These are phyloP conservation scores for Cladosporium sp. DNA, from an alignment of 2,329 filamentous ascomycete genomes.

Conservation along the genomic window DNA sequence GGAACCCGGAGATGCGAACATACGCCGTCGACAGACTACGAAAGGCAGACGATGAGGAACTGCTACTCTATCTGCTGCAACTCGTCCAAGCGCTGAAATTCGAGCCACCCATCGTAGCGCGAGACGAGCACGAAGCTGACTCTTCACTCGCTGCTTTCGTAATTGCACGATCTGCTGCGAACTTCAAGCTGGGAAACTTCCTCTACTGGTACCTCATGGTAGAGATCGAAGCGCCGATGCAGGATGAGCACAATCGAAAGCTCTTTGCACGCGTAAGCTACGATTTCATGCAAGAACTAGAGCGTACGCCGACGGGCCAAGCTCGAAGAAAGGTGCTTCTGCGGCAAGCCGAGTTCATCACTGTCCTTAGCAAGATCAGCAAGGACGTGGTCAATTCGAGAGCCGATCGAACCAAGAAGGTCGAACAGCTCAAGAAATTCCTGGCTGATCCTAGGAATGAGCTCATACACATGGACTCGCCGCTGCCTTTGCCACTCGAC, in stretches of 20 bases:
- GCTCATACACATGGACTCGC: conserved; percentile 76
- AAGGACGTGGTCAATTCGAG: conserved; percentile 81
- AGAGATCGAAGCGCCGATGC: conserved; percentile 70
- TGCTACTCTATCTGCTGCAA: conserved; percentile 88
- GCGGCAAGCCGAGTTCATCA: conserved; percentile 85
- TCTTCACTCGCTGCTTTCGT: conserved; percentile 88
- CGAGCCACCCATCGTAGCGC: conserved; percentile 64
- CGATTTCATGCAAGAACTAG: conserved; percentile 89
- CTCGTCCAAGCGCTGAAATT: conserved; percentile 96
- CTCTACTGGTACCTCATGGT: conserved; percentile 99
- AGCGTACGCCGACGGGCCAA: conserved; percentile 67
- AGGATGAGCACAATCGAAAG: conserved; percentile 70
- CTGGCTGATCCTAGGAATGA: conserved; percentile 90
- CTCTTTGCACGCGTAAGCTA: conserved; percentile 93
- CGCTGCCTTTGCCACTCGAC: conserved; percentile 84
- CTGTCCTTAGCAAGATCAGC: conserved; percentile 83
- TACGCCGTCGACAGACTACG: conserved; percentile 91
- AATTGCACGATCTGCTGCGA: conserved; percentile 81
- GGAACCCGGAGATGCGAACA: conserved; percentile 81
- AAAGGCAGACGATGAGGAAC: conserved; percentile 89
- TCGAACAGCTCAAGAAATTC: conserved; percentile 80
- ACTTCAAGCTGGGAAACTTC: conserved; percentile 90
- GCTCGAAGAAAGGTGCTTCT: conserved; percentile 75
- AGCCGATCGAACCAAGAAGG: conserved; percentile 75
- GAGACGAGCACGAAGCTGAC: conserved; percentile 56